Evolutionary conservation across 2,329 filamentous ascomycete genomes (phyloP), one percentile per base, ranked within the genome.

Genomic region (Gyromitra esculenta): DNA sequence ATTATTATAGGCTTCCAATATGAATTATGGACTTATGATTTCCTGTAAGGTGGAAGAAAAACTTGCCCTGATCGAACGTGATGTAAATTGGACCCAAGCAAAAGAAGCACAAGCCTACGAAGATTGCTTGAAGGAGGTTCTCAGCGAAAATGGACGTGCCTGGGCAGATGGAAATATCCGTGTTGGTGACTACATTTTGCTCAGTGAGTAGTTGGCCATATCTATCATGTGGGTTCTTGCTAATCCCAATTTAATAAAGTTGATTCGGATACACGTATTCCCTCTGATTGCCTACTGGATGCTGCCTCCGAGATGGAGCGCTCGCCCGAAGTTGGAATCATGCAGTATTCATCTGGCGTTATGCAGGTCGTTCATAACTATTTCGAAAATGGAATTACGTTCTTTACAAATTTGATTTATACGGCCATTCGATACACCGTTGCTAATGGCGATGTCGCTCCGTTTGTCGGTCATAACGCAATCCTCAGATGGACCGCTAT

Each of bases 101-200:
- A 89, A 92, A 75, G 91, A 93, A 82, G 88, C 88, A 5, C 84
- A 86, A 75, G 90, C 89, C 0, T 93, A 93, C 81, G 87, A 90
- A 82, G 83, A 86, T 81, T 87, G 88, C 76, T 86, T 94, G 54
- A 87, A 89, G 79, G 87, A 91, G 75, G 88, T 91, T 18, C 86
- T 94, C 48, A 87, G 90, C 60, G 88, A 90, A 63, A 87, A 92
- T 73, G 89, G 90, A 18, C 88, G 90, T 37, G 91, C 91, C 37
- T 92, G 91, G 91, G 92, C 92, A 18, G 92, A 93, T 82, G 93
- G 93, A 77, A 94, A 96, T 83, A 91, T 97, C 80, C 92, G 93
- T 66, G 86, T 96, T 25, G 93, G 93, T 72, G 93, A 96, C 84
- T 94, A 94, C 83, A 92, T 94, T 76, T 85, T 92, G 41, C 85